Conservation (phyloP, 495 filamentous ascomycete genomes). For the Penicillium nucicola region DNA sequence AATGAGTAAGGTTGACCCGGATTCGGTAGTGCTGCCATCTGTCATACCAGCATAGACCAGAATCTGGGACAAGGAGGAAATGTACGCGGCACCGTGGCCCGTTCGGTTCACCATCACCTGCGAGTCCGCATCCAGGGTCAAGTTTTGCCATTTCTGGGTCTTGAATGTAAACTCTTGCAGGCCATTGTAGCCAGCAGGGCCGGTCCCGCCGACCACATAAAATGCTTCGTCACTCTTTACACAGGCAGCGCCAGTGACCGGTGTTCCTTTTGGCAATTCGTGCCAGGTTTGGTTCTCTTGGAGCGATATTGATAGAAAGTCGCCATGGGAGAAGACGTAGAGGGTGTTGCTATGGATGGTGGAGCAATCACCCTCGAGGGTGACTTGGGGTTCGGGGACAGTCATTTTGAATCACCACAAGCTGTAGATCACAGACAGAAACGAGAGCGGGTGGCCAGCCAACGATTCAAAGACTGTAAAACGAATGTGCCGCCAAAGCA, state of each 20-base stretch:
- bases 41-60: conserved; percentile 78
- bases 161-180: conserved; percentile 80
- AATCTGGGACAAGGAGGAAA: conserved; percentile 67
- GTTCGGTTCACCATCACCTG: conserved; percentile 63
- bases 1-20: conserved; percentile 75
- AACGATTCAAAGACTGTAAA: conserved; percentile 16
- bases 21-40: conserved; percentile 48
- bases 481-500: conserved; percentile 40
- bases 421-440: conserved; percentile 30
- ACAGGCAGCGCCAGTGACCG: conserved; percentile 73
- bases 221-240: conserved; percentile 60
- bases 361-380: conserved; percentile 76
- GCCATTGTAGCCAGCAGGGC: conserved; percentile 62
- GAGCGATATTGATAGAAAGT: conserved; percentile 73
- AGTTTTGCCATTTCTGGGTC: conserved; percentile 70
- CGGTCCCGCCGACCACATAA: conserved; percentile 78
- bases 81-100: conserved; percentile 72
- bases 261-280: conserved; percentile 56
- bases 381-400: conserved; percentile 60
- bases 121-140: too few species aligned
- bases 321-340: conserved; percentile 74
- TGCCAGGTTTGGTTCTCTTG: conserved; percentile 68
- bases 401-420: conserved; percentile 48
- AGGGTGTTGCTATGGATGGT: conserved; percentile 78
- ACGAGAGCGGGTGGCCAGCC: conserved; percentile 29